These are phyloP conservation scores for Trichoderma sp. DNA, from an alignment of 2,329 filamentous ascomycete genomes.

Conservation along the genomic window DNA sequence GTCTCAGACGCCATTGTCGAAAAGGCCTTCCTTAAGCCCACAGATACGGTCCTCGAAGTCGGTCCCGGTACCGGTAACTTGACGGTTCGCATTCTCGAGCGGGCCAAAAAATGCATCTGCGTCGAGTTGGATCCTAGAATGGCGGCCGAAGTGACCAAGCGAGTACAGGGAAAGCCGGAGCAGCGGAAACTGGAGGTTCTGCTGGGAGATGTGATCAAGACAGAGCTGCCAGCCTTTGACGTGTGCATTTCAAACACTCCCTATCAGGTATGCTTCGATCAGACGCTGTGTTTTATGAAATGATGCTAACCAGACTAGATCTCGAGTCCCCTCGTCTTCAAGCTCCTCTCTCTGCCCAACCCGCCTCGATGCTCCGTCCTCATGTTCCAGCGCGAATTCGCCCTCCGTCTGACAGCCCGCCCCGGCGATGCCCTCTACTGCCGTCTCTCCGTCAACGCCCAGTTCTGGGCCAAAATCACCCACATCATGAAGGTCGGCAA, in stretches of 20 bases:
- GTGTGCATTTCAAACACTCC: slow-evolving; percentile 72
- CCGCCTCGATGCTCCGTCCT: slow-evolving; percentile 82
- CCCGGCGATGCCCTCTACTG: slow-evolving; percentile 88
- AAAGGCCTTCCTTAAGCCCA: slow-evolving; percentile 88
- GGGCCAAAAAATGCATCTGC: slow-evolving; percentile 75
- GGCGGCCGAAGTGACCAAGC: slow-evolving; percentile 91
- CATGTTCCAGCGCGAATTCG: slow-evolving; percentile 97
- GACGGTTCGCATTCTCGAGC: slow-evolving; percentile 84
- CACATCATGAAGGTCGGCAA: slow-evolving; percentile 89
- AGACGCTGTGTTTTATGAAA: no score
- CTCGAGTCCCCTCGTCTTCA: slow-evolving; percentile 86
- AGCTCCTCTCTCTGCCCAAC: slow-evolving; percentile 77
- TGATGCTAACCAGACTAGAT: slow-evolving; percentile 52
- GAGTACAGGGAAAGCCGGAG: slow-evolving; percentile 84
- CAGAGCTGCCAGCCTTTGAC: slow-evolving; percentile 71
- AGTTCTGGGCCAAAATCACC: slow-evolving; percentile 72
- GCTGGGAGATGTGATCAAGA: slow-evolving; percentile 85
- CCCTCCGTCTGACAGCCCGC: slow-evolving; percentile 81
- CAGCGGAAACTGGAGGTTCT: slow-evolving; percentile 83
- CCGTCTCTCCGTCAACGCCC: slow-evolving; percentile 85
- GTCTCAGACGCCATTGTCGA: slow-evolving; percentile 67
- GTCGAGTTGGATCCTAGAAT: slow-evolving; percentile 95
- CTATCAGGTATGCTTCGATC: slow-evolving; percentile 52
- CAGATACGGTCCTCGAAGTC: slow-evolving; percentile 86
- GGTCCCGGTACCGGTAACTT: slow-evolving; percentile 87